These are phyloP conservation scores for Sclerotinia minor DNA, from an alignment of 2,329 filamentous ascomycete genomes.

Conservation along the genomic window DNA sequence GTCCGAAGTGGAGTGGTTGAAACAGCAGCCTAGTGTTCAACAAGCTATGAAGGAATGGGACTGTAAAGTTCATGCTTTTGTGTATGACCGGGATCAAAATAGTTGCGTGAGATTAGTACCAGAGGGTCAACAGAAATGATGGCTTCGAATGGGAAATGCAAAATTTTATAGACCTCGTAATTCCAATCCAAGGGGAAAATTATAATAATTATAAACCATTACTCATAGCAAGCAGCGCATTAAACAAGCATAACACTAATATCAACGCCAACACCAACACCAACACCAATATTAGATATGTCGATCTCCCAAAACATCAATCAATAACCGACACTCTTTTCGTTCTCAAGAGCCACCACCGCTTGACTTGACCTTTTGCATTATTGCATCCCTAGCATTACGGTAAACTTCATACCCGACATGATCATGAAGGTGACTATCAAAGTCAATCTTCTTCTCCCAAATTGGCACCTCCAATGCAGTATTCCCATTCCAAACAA, in stretches of 20 bases:
- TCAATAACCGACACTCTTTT: not conserved
- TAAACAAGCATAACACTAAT: not conserved
- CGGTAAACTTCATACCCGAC: no score
- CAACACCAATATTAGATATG: not conserved
- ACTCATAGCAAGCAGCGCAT: not conserved
- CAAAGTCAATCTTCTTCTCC: constrained; percentile 38
- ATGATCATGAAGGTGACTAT: not conserved
- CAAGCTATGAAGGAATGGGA: constrained; percentile 60
- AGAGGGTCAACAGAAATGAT: constrained; percentile 40
- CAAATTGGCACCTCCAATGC: constrained; percentile 34
- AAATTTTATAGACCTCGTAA: not conserved
- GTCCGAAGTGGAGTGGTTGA: constrained; percentile 56
- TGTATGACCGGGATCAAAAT: constrained; percentile 61
- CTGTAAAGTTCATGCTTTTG: constrained; percentile 60
- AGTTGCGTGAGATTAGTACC: constrained; percentile 52
- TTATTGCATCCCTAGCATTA: not conserved
- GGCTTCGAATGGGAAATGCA: constrained; percentile 12
- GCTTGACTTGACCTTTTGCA: no score
- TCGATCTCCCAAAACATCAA: not conserved
- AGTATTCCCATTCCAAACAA: constrained; percentile 54
- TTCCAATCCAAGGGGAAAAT: not conserved
- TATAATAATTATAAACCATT: constrained; percentile 18
- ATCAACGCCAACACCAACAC: not conserved
- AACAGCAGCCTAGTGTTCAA: constrained; percentile 58
- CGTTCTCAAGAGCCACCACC: no score